Percentiles rank a stretch among this genome's conserved stretches.
phyloP scores from a whole-genome alignment of 2,329 filamentous ascomycete species.

The Ophiostoma ulmi region DNA sequence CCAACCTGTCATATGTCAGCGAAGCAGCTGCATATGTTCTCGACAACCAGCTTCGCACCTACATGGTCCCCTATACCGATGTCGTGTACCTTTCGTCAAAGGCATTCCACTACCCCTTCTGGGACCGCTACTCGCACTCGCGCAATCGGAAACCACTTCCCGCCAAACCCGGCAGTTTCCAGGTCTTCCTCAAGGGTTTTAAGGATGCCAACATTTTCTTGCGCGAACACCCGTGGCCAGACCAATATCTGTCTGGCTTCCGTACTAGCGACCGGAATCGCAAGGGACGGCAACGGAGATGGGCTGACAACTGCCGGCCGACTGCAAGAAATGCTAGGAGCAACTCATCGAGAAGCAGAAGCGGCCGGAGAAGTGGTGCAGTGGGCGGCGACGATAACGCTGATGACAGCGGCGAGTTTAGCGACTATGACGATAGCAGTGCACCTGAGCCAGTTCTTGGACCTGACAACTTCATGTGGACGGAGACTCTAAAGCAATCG shows the following conservation, averaged over 20 bases:
- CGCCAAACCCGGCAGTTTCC: slow-evolving; percentile 89
- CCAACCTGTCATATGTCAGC: slow-evolving; percentile 94
- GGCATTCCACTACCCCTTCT: slow-evolving; percentile 97
- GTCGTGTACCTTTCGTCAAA: slow-evolving; percentile 92
- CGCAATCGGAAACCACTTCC: slow-evolving; percentile 82
- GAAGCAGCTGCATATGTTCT: slow-evolving; percentile 96
- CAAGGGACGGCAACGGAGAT: slow-evolving; percentile 50
- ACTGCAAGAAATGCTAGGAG: slow-evolving; percentile 36
- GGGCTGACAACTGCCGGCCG: slow-evolving; percentile 79
- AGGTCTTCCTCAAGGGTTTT: slow-evolving; percentile 94
- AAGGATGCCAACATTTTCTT: slow-evolving; percentile 96
- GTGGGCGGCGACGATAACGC: background rate
- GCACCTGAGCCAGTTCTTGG: slow-evolving; percentile 33
- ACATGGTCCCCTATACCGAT: slow-evolving; percentile 93
- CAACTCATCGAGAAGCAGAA: background rate
- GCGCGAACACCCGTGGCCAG: slow-evolving; percentile 93
- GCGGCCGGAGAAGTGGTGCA: slow-evolving; percentile 2
- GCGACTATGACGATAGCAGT: slow-evolving; percentile 27
- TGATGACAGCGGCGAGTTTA: slow-evolving; percentile 15
- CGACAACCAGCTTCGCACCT: slow-evolving; percentile 80
- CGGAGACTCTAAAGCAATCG: slow-evolving; percentile 77
- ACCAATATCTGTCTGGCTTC: slow-evolving; percentile 71
- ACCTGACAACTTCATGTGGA: slow-evolving; percentile 71
- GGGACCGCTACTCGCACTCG: slow-evolving; percentile 84
- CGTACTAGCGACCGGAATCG: slow-evolving; percentile 62